Percentiles rank a stretch among this genome's conserved stretches.
These are phyloP conservation scores for Pseudevernia furfuracea DNA, from an alignment of 495 filamentous ascomycete species.

Conservation along the genomic window DNA sequence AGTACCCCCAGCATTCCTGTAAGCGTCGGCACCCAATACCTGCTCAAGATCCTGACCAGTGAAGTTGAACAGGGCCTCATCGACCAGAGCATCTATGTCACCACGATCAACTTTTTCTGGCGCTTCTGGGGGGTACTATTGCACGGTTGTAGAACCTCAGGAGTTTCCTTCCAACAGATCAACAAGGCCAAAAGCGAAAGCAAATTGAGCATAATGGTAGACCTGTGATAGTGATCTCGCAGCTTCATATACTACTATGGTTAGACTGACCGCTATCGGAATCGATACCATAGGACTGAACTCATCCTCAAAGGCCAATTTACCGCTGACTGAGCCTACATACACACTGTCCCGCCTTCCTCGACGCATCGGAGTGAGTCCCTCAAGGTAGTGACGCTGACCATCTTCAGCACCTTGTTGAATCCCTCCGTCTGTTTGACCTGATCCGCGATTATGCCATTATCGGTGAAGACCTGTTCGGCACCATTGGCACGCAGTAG, in stretches of 20 bases:
- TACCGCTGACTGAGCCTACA: background rate
- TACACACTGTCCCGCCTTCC: background rate
- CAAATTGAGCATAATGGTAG: background rate
- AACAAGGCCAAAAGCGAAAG: background rate
- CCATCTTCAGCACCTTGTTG: background rate
- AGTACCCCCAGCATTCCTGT: background rate
- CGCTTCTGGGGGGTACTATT: conserved; percentile 41
- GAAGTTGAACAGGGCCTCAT: conserved; percentile 27
- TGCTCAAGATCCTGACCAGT: background rate
- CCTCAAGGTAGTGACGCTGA: background rate
- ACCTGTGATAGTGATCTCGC: background rate
- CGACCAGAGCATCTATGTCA: conserved; percentile 52
- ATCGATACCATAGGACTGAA: background rate
- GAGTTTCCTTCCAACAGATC: background rate
- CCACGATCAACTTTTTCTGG: conserved; percentile 48
- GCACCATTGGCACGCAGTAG: background rate
- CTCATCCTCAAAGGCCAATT: background rate
- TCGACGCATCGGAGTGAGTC: background rate
- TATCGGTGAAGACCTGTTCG: background rate
- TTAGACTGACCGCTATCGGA: background rate
- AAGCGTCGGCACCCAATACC: conserved; percentile 15
- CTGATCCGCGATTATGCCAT: background rate
- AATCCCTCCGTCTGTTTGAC: background rate
- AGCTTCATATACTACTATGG: background rate
- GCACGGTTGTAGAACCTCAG: conserved; percentile 37